Evolutionary conservation across 2,329 filamentous ascomycete genomes (phyloP).

Genomic region (Plenodomus lindquistii): DNA sequence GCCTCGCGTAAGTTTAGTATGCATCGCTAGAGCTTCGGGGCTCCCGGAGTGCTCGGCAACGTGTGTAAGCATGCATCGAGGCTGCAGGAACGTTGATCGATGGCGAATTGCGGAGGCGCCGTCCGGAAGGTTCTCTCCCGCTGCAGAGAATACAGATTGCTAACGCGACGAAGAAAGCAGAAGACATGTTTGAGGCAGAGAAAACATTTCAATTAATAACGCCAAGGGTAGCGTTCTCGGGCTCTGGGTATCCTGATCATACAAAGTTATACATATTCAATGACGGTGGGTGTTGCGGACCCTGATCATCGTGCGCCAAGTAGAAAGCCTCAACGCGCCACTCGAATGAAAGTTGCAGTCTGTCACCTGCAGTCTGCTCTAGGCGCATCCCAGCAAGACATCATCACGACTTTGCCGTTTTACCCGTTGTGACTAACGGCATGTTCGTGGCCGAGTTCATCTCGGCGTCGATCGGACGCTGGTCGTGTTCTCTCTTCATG

Average conservation of each 20-base stretch:
- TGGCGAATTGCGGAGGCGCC: slow-evolving; percentile 8
- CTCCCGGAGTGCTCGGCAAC: slow-evolving; percentile 31
- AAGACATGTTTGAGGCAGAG: background rate
- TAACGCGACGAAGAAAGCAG: slow-evolving; percentile 1
- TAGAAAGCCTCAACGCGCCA: slow-evolving; percentile 12
- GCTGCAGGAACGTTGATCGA: slow-evolving; percentile 13
- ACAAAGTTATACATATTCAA: background rate
- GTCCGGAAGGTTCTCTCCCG: slow-evolving; percentile 4
- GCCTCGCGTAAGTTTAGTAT: slow-evolving; percentile 19
- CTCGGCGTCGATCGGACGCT: slow-evolving; percentile 26
- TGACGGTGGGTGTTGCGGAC: background rate
- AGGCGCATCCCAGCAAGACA: slow-evolving; percentile 1
- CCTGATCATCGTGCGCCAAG: slow-evolving; percentile 1
- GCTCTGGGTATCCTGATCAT: slow-evolving; percentile 1
- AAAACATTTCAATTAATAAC: background rate
- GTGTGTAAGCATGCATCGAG: slow-evolving; percentile 15
- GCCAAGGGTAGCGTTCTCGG: background rate
- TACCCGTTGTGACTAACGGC: slow-evolving; percentile 20
- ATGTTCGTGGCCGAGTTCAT: slow-evolving; percentile 20
- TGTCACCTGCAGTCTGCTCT: background rate
- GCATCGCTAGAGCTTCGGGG: slow-evolving; percentile 19
- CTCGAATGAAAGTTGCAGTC: background rate
- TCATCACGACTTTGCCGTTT: slow-evolving; percentile 28
- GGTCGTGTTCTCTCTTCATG: slow-evolving; percentile 28
- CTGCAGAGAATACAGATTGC: background rate